phyloP scores from a whole-genome alignment of 2,329 filamentous ascomycete genomes.

The Arthrinium puccinioides region DNA sequence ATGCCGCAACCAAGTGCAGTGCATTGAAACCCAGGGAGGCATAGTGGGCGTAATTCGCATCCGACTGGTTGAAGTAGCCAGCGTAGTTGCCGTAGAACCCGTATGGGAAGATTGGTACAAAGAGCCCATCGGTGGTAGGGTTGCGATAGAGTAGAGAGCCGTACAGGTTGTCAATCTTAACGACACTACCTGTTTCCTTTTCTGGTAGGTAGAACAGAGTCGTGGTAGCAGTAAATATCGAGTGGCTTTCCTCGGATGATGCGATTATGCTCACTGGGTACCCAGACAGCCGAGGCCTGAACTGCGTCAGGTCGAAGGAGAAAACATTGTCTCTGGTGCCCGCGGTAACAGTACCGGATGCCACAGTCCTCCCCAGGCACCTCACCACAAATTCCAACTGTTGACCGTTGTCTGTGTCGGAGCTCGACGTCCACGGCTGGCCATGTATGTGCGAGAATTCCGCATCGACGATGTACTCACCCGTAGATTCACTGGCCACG shows the following conservation, averaged over 20 bases:
- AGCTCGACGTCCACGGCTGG: constrained; percentile 21
- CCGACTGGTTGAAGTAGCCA: constrained; percentile 29
- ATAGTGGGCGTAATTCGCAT: constrained; percentile 25
- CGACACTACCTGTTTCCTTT: constrained; percentile 33
- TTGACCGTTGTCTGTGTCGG: constrained; percentile 13
- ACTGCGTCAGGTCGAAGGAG: constrained; percentile 26
- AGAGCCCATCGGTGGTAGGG: constrained; percentile 23
- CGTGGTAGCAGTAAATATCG: constrained; percentile 27
- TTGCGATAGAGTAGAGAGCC: constrained; percentile 34
- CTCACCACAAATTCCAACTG: constrained; percentile 11
- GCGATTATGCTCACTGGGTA: constrained; percentile 32
- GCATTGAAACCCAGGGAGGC: constrained; percentile 32
- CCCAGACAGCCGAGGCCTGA: constrained; percentile 27
- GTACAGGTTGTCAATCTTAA: constrained; percentile 36
- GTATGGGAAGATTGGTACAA: constrained; percentile 35
- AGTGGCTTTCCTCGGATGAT: constrained; percentile 19
- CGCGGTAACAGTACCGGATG: constrained; percentile 8
- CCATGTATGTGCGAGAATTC: constrained; percentile 33
- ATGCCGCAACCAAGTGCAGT: constrained; percentile 34
- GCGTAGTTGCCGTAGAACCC: constrained; percentile 34
- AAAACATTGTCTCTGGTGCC: constrained; percentile 23
- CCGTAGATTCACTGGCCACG: constrained; percentile 30
- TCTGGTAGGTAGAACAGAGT: constrained; percentile 35
- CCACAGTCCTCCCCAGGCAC: neutral
- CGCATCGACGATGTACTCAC: constrained; percentile 36